A percentile compares a stretch with the other conserved stretches of the same genome.
These are phyloP conservation scores for Candida lessepsii DNA, from an alignment of 805 yeast genomes.

Conservation along the genomic window DNA sequence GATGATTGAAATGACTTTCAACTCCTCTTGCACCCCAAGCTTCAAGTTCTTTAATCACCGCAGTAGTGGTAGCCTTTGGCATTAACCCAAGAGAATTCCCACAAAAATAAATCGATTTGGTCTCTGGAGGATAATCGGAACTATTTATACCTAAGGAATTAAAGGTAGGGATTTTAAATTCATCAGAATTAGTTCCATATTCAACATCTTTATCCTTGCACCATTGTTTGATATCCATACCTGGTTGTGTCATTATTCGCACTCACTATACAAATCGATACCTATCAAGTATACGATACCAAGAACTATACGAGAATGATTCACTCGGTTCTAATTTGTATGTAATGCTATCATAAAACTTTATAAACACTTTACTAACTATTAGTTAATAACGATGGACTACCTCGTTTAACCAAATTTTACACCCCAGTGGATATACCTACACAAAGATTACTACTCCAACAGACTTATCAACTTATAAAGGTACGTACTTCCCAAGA, in stretches of 20 bases:
- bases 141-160: conserved; percentile 51
- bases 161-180: conserved; percentile 68
- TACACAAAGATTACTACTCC: conserved; percentile 75
- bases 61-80: conserved; percentile 63
- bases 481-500: conserved; percentile 69
- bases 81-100: conserved; percentile 94
- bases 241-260: background rate
- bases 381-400: conserved; percentile 81
- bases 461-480: conserved; percentile 79
- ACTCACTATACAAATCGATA: too few relatives aligned
- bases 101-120: conserved; percentile 60
- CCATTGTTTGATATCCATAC: conserved; percentile 5
- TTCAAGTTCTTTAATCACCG: conserved; percentile 63
- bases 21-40: conserved; percentile 86
- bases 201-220: conserved; percentile 35
- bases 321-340: conserved; percentile 81
- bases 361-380: conserved; percentile 19
- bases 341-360: conserved; percentile 24
- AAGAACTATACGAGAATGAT: conserved; percentile 50
- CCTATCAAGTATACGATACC: too few relatives aligned
- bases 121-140: conserved; percentile 14
- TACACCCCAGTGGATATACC: conserved; percentile 87
- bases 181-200: conserved; percentile 30
- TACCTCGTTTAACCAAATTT: conserved; percentile 86
- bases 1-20: conserved; percentile 78